phyloP scores from a whole-genome alignment of 2,329 filamentous ascomycete species.

The Aspergillus sp. region DNA sequence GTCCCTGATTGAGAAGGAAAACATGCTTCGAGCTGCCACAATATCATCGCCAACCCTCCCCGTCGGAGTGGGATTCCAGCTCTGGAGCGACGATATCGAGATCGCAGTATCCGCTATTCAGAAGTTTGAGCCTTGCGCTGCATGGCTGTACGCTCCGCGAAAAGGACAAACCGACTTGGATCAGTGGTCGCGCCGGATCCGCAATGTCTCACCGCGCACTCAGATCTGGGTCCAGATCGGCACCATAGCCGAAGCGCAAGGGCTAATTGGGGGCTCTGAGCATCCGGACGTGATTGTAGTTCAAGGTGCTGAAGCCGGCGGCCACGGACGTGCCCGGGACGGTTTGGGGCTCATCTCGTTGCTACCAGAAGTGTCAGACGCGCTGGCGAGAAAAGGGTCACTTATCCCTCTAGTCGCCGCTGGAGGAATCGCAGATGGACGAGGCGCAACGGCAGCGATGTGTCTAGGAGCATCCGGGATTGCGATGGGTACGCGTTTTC shows the following conservation, averaged over 20 bases:
- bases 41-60: slow-evolving; percentile 20
- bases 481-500: slow-evolving; percentile 58
- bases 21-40: neutral
- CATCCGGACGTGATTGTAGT: slow-evolving; percentile 48
- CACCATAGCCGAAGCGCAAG: slow-evolving; percentile 43
- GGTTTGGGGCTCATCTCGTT: slow-evolving; percentile 46
- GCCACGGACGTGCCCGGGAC: slow-evolving; percentile 44
- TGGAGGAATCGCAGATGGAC: slow-evolving; percentile 49
- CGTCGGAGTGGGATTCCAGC: slow-evolving; percentile 37
- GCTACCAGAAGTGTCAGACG: slow-evolving; percentile 47
- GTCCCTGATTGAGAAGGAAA: neutral
- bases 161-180: slow-evolving; percentile 27
- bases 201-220: slow-evolving; percentile 35
- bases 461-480: slow-evolving; percentile 49
- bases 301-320: slow-evolving; percentile 51
- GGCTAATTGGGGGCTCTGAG: slow-evolving; percentile 30
- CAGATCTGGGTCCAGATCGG: slow-evolving; percentile 53
- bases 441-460: slow-evolving; percentile 46
- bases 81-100: slow-evolving; percentile 34
- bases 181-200: slow-evolving; percentile 41
- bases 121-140: slow-evolving; percentile 33
- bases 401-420: slow-evolving; percentile 46
- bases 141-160: slow-evolving; percentile 37
- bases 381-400: slow-evolving; percentile 17
- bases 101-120: slow-evolving; percentile 23